Conservation (phyloP, 805 yeast genomes). For the Metschnikowia baotianmanensis region DNA sequence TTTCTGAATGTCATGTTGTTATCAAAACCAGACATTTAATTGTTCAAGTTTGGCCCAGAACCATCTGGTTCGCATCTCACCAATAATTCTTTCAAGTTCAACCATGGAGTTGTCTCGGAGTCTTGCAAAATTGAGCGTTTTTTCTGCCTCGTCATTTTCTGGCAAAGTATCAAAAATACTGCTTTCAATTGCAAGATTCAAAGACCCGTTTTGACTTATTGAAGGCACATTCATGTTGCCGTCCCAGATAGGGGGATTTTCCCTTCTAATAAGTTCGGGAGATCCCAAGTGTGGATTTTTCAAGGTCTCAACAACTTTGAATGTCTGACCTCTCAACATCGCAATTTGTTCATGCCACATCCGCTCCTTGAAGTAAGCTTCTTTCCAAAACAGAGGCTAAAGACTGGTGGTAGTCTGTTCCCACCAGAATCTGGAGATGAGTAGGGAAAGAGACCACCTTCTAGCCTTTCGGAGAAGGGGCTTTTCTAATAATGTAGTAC, state of each 20-base stretch:
- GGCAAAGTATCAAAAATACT: constrained; percentile 21
- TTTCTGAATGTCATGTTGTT: constrained; percentile 18
- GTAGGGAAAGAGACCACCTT: constrained; percentile 52
- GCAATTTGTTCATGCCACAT: constrained; percentile 70
- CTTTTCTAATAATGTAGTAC: constrained; percentile 56
- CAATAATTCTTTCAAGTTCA: not conserved
- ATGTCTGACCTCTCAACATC: constrained; percentile 74
- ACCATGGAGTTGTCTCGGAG: constrained; percentile 9
- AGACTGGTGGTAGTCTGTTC: constrained; percentile 51
- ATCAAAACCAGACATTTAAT: constrained; percentile 24
- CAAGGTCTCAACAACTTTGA: constrained; percentile 66
- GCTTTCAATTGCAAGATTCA: constrained; percentile 41
- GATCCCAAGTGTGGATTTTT: constrained; percentile 62
- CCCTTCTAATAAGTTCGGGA: constrained; percentile 58
- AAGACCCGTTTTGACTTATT: constrained; percentile 24
- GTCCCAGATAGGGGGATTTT: constrained; percentile 57
- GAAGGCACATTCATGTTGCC: constrained; percentile 58
- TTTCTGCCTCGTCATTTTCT: not conserved
- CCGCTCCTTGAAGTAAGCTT: constrained; percentile 59
- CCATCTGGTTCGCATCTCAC: not conserved
- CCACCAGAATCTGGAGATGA: constrained; percentile 72
- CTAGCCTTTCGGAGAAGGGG: constrained; percentile 62
- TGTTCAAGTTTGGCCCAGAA: not conserved
- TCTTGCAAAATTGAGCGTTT: not conserved
- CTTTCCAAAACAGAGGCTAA: constrained; percentile 49